Evolutionary conservation across 2,329 filamentous ascomycete species (phyloP).

Genomic region (Didymella pinodella): DNA sequence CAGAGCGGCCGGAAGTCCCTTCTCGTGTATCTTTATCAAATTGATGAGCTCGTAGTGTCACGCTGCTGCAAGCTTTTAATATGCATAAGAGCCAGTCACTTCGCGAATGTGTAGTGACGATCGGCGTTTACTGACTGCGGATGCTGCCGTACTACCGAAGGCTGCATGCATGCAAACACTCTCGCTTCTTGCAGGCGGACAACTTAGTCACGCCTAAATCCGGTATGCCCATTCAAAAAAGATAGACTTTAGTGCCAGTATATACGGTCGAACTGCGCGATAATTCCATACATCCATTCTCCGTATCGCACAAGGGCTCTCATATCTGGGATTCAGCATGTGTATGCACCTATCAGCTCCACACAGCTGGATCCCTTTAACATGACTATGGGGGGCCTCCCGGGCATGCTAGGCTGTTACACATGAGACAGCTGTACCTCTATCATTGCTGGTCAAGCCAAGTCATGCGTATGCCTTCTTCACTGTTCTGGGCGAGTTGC

Average conservation of each 20-base stretch:
- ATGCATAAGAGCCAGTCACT: not conserved
- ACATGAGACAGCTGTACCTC: too few species aligned
- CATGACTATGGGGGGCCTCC: too few species aligned
- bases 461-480: too few species aligned
- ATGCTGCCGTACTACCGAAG: conserved; percentile 3
- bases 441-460: too few species aligned
- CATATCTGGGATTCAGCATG: too few species aligned
- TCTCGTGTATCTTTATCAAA: not conserved
- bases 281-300: not conserved
- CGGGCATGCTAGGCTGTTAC: too few species aligned
- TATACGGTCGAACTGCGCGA: not conserved
- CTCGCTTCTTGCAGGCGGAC: not conserved
- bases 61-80: not conserved
- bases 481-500: too few species aligned
- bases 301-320: not conserved
- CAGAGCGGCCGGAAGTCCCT: not conserved
- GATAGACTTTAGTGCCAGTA: too few species aligned
- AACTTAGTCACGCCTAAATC: not conserved
- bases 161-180: conserved; percentile 10
- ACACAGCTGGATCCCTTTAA: too few species aligned
- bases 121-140: conserved; percentile 6
- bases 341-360: not conserved
- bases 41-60: not conserved
- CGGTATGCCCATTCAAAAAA: not conserved
- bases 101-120: not conserved